These are phyloP conservation scores for Cladosporium sp. DNA, from an alignment of 2,329 filamentous ascomycete species.

Conservation along the genomic window DNA sequence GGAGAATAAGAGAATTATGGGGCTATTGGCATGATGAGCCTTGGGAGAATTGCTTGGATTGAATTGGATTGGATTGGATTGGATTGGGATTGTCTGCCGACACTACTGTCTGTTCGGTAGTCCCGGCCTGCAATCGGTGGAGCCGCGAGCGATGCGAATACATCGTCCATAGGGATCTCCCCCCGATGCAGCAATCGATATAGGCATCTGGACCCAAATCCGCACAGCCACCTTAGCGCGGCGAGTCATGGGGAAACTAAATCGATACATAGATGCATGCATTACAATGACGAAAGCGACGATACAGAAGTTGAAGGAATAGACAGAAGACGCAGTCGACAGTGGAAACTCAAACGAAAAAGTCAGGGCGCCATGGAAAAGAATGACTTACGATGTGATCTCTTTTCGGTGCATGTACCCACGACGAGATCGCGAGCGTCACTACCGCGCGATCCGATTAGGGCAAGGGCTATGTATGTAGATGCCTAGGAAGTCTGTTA, in stretches of 20 bases:
- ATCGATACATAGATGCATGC: conserved; percentile 3
- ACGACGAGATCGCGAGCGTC: background rate
- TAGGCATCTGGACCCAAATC: background rate
- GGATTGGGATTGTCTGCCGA: background rate
- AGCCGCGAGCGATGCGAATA: background rate
- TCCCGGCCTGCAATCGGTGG: background rate
- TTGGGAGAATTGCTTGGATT: background rate
- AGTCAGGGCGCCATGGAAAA: background rate
- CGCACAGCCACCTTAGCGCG: background rate
- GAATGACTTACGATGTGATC: background rate
- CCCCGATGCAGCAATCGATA: background rate
- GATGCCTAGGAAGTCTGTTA: background rate
- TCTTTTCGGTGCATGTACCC: background rate
- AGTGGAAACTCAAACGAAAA: background rate
- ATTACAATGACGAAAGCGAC: background rate
- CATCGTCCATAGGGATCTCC: background rate
- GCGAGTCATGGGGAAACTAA: background rate
- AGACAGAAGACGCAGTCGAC: too few relatives aligned
- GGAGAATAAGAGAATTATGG: background rate
- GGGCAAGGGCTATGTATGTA: background rate
- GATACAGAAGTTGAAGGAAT: background rate
- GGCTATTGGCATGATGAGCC: background rate
- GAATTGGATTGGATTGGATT: too few relatives aligned
- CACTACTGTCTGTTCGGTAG: background rate
- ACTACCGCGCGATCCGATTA: background rate